Evolutionary conservation across 108 stramenopile species (phyloP), one percentile per base, ranked within the genome.

Genomic region (Epithemia pelagica): DNA sequence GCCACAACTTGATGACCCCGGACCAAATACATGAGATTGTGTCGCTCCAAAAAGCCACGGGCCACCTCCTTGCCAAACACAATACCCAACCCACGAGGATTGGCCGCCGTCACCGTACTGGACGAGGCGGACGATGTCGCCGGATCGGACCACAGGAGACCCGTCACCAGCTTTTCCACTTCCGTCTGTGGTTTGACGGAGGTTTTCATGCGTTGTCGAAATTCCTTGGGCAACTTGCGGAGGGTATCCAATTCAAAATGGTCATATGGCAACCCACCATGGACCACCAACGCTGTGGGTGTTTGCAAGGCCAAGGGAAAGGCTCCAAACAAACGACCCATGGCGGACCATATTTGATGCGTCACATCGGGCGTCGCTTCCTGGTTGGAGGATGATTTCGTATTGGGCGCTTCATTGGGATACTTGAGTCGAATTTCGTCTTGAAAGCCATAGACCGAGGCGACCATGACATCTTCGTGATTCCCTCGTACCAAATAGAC

Each of bases 391-490:
- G 37, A 5, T 46, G 37, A 5, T 15, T 5, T 46, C 37, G 37
- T 46, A 5, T 46, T 46, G 5, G 37, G 37, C 1, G 32, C 37
- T 24, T 30, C 62, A 23, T 52, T 28, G 21, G 21, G 25, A 27
- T 72, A 72, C 28, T 72, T 91, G 28, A 73, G 53, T 57, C 81
- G 58, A 65, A 82, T 80, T 70, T 94, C 93, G 57, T 94, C 90
- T 52, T 85, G 85, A 66, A 94, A 94, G 0, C 93, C 93, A 68
- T 94, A 94, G 19, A 87, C 83, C 64, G 82, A 80, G 28, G 90
- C 88, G 30, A 91, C 84, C 61, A 82, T 82, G 27, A 85, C 76
- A 30, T 83, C 83, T 70, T 94, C 93, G 65, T 94, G 93, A 72
- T 94, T 94, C 0, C 93, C 93, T 25, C 93, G 58, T 1, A 94